Percentiles rank a stretch among this genome's conserved stretches.
These are phyloP conservation scores for Trichoderma atrobrunneum DNA, from an alignment of 2,329 filamentous ascomycete genomes.

Conservation along the genomic window DNA sequence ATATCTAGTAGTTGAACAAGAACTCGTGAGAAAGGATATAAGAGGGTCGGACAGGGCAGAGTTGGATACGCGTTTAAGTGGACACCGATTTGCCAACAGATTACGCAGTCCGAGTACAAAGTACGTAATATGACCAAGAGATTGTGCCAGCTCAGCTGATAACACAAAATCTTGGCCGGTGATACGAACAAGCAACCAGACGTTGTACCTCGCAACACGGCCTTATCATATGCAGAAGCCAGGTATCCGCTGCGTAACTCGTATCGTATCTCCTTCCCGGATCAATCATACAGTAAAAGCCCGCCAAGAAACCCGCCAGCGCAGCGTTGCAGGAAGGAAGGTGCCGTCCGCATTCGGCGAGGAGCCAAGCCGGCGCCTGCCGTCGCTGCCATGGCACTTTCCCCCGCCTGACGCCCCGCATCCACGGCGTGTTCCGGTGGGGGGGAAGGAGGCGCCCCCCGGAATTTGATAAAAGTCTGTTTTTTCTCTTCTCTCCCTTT, in stretches of 20 bases:
- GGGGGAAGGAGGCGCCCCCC: not conserved
- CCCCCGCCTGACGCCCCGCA: constrained; percentile 8
- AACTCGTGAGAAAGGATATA: not conserved
- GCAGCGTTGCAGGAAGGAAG: not conserved
- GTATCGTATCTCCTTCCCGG: no score
- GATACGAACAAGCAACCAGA: not conserved
- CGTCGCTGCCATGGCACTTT: not conserved
- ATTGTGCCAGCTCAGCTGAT: not conserved
- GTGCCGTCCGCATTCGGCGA: constrained; percentile 4
- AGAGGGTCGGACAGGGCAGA: not conserved
- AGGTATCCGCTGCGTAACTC: not conserved
- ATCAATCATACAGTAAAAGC: not conserved
- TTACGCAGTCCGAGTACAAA: not conserved
- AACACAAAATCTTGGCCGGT: not conserved
- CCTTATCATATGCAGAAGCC: not conserved
- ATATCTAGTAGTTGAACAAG: not conserved
- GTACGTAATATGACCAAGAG: not conserved
- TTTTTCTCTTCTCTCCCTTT: not conserved
- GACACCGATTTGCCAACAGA: not conserved
- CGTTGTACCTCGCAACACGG: not conserved
- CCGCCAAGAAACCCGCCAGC: not conserved
- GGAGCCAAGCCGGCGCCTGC: constrained; percentile 14
- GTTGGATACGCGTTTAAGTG: not conserved
- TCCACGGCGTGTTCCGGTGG: constrained; percentile 15
- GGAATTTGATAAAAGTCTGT: not conserved